Base-by-base conservation (phyloP, 2,329 filamentous ascomycete genomes). In the Parastagonospora nodorum region DNA sequence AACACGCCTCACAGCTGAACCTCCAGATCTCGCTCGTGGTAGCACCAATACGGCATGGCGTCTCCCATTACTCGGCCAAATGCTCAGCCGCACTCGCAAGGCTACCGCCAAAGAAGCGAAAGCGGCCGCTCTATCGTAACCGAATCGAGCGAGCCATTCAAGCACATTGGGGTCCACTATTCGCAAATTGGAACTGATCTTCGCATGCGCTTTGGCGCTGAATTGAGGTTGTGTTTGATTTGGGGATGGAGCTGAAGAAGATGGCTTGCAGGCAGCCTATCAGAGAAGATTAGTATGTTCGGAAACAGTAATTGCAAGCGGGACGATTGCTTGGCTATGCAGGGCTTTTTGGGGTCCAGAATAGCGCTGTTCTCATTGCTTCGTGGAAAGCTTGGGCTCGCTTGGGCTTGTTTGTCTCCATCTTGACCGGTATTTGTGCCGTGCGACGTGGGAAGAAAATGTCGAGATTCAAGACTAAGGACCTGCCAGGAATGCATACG, bases 241-340 rank as follows among this genome's bases (percentile, higher is more conserved):
- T 36, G 15, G 40, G 42, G 38, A 28, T 27, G 29, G 28, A 43
- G 50, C 50, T 48, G 50, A 53, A 42, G 11, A 35, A 8, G 11
- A 24, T 40, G 50, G 50, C 50, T 53, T 48, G 45, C 38, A 7
- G 19, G 5, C 37, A 42, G 30, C 50, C 50, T 48, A 53, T 53
- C 16, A 48, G 12, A 45, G n/a, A n/a, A 8, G 2, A 8, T 27
- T 15, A 38, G 27, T 35, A 38, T 45, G 43, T 27, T 27, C 32
- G 28, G 19, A 36, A 38, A 37, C 31, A 45, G 42, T 32, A 51
- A 46, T 24, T 42, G 42, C 40, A 39, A 35, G 27, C 43, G 16
- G 19, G n/a, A 11, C 11, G 12, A 14, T 29, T 51, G 31, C 30
- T 41, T 40, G 15, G 36, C 44, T 42, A 43, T 47, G 49, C 44